A percentile compares a stretch with the other conserved stretches of the same genome.
phyloP scores from a whole-genome alignment of 495 filamentous ascomycete genomes.

The Cudoniella acicularis region DNA sequence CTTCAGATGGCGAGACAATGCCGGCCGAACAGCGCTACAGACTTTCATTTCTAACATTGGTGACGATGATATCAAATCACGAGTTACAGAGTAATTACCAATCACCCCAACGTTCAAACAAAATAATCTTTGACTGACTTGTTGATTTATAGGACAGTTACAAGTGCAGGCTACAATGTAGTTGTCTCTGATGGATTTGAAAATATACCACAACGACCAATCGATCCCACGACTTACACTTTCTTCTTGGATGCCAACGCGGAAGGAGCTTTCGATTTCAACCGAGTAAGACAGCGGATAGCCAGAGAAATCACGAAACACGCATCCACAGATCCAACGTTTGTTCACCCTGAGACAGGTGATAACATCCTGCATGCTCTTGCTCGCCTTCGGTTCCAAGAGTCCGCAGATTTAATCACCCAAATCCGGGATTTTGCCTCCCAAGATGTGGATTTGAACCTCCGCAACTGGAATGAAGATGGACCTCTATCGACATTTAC shows the following conservation, averaged over 20 bases:
- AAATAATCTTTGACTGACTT: neutral
- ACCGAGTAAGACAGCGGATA: neutral
- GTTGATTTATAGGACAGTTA: neutral
- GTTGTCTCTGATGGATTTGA: neutral
- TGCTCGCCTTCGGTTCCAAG: constrained; percentile 6
- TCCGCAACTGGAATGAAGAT: constrained; percentile 12
- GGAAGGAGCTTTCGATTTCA: neutral
- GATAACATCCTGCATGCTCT: constrained; percentile 23
- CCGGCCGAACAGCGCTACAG: neutral
- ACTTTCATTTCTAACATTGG: neutral
- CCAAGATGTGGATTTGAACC: constrained; percentile 18
- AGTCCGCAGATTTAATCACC: neutral
- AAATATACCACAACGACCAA: no score
- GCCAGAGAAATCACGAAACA: neutral
- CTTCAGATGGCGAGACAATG: neutral
- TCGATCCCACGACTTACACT: no score
- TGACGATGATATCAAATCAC: neutral
- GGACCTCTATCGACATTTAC: constrained; percentile 14
- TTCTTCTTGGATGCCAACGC: neutral
- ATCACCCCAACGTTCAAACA: neutral
- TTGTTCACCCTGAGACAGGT: constrained; percentile 12
- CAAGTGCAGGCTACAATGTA: neutral
- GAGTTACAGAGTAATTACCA: neutral
- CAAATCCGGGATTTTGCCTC: constrained; percentile 9
- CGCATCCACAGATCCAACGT: constrained; percentile 1